Conservation (phyloP, 164 flowering plant genomes). For the Santalum album region DNA sequence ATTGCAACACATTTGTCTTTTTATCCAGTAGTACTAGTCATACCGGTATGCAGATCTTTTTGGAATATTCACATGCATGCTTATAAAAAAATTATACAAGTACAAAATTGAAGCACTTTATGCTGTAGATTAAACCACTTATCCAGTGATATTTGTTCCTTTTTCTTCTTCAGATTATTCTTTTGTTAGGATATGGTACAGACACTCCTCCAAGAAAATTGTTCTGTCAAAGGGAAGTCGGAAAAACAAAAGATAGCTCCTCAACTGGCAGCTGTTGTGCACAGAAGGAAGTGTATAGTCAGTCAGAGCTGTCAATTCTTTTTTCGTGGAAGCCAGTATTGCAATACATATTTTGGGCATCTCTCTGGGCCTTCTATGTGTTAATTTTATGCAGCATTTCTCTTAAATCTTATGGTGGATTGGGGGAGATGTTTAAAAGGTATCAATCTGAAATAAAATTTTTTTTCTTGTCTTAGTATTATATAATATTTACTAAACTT, state of each 20-base stretch:
- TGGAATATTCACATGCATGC: conserved; percentile 1
- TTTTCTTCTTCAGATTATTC: conserved; percentile 40
- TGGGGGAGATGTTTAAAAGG: conserved; percentile 82
- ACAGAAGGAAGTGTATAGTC: conserved; percentile 13
- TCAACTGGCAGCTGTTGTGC: conserved; percentile 12
- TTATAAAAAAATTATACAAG: neutral
- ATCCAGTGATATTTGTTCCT: neutral
- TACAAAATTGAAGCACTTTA: neutral
- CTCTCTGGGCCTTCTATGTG: conserved; percentile 56
- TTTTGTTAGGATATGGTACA: conserved; percentile 72
- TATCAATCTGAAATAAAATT: conserved; percentile 10
- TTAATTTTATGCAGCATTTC: conserved; percentile 57
- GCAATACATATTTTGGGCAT: conserved; percentile 60
- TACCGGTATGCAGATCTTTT: conserved; percentile 52
- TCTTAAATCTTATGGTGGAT: conserved; percentile 56
- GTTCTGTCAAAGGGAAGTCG: conserved; percentile 23
- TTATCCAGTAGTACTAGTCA: conserved; percentile 65
- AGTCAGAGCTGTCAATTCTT: conserved; percentile 6
- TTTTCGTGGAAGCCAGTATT: conserved; percentile 58
- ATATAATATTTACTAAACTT: too few species aligned
- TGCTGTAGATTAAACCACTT: too few species aligned
- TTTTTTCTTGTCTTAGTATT: too few species aligned
- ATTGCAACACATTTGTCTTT: conserved; percentile 83
- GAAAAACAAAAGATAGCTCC: conserved; percentile 15
- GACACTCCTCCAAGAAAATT: conserved; percentile 87